Percentiles rank a stretch among this genome's conserved stretches.
Conservation (phyloP, 306 rosid genomes). For the Citrullus colocynthis region DNA sequence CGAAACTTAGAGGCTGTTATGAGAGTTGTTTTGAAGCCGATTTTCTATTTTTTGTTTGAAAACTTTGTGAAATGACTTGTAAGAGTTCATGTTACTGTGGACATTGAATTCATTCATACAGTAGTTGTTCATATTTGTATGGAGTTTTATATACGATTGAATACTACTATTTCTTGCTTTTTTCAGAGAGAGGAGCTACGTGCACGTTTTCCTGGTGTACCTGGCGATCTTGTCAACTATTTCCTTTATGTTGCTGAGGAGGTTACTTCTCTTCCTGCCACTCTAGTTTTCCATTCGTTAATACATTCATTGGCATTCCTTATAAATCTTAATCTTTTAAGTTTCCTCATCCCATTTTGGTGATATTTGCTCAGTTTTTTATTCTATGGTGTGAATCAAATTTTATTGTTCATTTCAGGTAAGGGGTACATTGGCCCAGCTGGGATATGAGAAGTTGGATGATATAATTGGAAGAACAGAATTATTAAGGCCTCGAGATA, state of each 20-base stretch:
- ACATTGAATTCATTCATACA: background rate
- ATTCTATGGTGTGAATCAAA: background rate
- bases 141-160: background rate
- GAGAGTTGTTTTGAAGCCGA: background rate
- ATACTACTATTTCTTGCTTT: background rate
- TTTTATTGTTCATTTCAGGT: slow-evolving; percentile 33
- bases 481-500: slow-evolving; percentile 66
- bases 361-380: background rate
- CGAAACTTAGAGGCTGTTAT: background rate
- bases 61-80: background rate
- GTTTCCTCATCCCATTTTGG: background rate
- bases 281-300: slow-evolving; percentile 8
- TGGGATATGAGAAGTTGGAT: slow-evolving; percentile 90
- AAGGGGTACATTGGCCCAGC: slow-evolving; percentile 87
- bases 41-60: background rate
- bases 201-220: slow-evolving; percentile 98
- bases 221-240: slow-evolving; percentile 97
- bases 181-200: slow-evolving; percentile 95
- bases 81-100: background rate
- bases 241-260: slow-evolving; percentile 94
- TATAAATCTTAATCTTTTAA: background rate
- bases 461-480: slow-evolving; percentile 84
- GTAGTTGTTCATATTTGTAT: slow-evolving; percentile 6
- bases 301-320: background rate
- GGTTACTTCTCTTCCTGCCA: slow-evolving; percentile 33